Evolutionary conservation across 441 rosid species (phyloP).

Genomic region (Melastoma candidum): DNA sequence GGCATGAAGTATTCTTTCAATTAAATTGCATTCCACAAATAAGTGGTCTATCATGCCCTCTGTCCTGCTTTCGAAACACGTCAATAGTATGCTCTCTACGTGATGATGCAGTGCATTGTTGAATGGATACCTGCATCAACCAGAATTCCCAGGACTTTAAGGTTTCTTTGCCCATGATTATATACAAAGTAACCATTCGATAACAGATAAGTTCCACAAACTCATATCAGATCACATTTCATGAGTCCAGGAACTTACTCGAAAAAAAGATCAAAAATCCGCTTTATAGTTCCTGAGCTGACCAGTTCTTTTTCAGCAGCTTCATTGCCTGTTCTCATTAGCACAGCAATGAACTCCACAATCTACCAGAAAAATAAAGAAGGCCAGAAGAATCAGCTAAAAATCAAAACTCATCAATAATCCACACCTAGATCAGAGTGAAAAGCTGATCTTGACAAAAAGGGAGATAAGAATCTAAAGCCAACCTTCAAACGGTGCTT

Average conservation of each 20-base stretch:
- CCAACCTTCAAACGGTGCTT: constrained; percentile 97
- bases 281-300: constrained; percentile 67
- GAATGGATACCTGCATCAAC: constrained; percentile 71
- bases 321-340: constrained; percentile 75
- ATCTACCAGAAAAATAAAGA: constrained; percentile 26
- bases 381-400: too few species aligned
- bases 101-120: constrained; percentile 96
- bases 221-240: too few species aligned
- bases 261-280: constrained; percentile 79
- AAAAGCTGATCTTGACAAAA: too few species aligned
- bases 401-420: too few species aligned
- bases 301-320: constrained; percentile 76
- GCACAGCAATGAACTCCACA: constrained; percentile 88
- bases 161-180: too few species aligned
- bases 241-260: constrained; percentile 41
- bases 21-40: constrained; percentile 74
- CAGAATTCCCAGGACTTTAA: neutral
- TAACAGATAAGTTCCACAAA: too few species aligned
- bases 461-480: constrained; percentile 9
- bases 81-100: constrained; percentile 73
- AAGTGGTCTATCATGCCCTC: constrained; percentile 59
- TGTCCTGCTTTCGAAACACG: constrained; percentile 83
- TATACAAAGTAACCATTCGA: too few species aligned
- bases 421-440: too few species aligned
- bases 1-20: constrained; percentile 64